Evolutionary conservation across 2,329 filamentous ascomycete species (phyloP), one percentile per base, ranked within the genome.

Genomic region (Helotiales sp.): DNA sequence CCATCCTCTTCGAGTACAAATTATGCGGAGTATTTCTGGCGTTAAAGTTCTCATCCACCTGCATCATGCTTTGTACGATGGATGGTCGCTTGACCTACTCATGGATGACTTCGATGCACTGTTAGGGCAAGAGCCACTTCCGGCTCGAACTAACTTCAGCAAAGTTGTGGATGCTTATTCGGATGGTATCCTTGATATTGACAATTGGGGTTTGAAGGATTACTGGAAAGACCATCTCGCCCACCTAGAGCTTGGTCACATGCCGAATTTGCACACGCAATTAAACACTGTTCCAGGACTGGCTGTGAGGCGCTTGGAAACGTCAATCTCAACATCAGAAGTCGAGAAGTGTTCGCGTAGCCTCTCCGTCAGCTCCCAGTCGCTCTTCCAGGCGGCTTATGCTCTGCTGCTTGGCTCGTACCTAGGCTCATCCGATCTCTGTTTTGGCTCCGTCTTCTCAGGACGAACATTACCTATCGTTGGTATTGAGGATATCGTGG

Each of bases 61-160:
- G 0, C 92, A 96, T 69, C 93, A 97, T 72, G 86, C 90, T 0
- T 71, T 96, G 1, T 97, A 96, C 68, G 93, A 97, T 71, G 93
- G 92, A n/a, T 97, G 93, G 93, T 93, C 91, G 0, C 81, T 92
- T 68, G 89, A 96, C 52, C 76, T 93, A 29, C 73, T 96, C 0
- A 69, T 90, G 13, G 75, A 80, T 25, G 91, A 96, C 69, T 74
- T 96, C 4, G 77, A 81, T 3, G 67, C 66, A 0, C 63, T 88
- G 8, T 51, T 73, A 8, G 13, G 24, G n/a, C 50, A 38, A 7
- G 31, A 57, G 24, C 5, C 49, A 17, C 53, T 55, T 19, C 29
- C 44, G 29, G 40, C 65, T 1, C 78, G 86, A 27, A 82, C 84
- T 0, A 78, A 85, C 25, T 96, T 90, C 65, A 74, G 77, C 0